phyloP scores from a whole-genome alignment of 805 yeast species.

The Yamadazyma phyllophila region DNA sequence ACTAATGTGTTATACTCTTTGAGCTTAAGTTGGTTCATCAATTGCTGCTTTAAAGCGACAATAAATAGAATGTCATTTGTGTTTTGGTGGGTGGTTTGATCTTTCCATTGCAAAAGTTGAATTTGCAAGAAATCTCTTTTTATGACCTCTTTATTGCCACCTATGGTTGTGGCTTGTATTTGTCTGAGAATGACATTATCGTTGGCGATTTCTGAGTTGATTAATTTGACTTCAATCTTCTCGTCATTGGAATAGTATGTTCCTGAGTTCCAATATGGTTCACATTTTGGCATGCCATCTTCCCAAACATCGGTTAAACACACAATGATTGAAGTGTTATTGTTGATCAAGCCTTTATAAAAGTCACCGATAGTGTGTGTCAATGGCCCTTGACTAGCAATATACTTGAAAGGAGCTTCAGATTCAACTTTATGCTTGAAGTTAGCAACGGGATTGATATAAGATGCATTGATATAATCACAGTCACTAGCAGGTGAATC shows the following conservation, averaged over 20 bases:
- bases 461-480: slow-evolving; percentile 88
- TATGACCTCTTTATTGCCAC: slow-evolving; percentile 7
- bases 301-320: slow-evolving; percentile 77
- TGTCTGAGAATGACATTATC: slow-evolving; percentile 33
- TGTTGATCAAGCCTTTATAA: slow-evolving; percentile 72
- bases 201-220: slow-evolving; percentile 14
- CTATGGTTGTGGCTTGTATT: slow-evolving; percentile 17
- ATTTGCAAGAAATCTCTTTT: slow-evolving; percentile 56
- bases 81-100: slow-evolving; percentile 62
- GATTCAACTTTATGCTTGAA: not conserved
- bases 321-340: slow-evolving; percentile 62
- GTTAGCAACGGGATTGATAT: slow-evolving; percentile 29
- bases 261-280: slow-evolving; percentile 72
- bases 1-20: slow-evolving; percentile 55
- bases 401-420: slow-evolving; percentile 29
- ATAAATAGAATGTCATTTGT: slow-evolving; percentile 55
- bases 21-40: slow-evolving; percentile 11
- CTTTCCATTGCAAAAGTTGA: slow-evolving; percentile 83
- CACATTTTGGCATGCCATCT: slow-evolving; percentile 75
- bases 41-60: slow-evolving; percentile 29
- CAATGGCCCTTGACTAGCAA: slow-evolving; percentile 91
- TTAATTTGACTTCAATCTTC: slow-evolving; percentile 25
- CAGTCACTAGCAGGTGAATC: slow-evolving; percentile 8
- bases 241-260: slow-evolving; percentile 36
- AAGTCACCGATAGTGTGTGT: slow-evolving; percentile 74